These are phyloP conservation scores for Ajuga reptans DNA, from an alignment of 305 asterid species.

Conservation along the genomic window DNA sequence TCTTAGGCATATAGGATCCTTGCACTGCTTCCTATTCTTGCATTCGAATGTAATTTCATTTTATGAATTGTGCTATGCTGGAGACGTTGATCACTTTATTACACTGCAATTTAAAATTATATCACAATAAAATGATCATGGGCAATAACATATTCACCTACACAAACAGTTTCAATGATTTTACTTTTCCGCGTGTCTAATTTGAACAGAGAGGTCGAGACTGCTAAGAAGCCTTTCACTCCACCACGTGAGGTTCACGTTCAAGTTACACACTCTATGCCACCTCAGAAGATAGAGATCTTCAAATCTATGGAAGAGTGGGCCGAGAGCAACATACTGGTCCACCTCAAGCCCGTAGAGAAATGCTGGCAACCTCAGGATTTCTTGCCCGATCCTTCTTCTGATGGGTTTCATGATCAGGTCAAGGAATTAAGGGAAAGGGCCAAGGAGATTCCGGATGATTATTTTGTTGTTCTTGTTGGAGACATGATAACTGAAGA, in stretches of 20 bases:
- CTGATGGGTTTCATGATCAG: conserved; percentile 69
- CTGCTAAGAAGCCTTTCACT: conserved; percentile 48
- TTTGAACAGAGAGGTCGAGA: conserved; percentile 47
- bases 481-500: conserved; percentile 57
- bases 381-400: conserved; percentile 73
- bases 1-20: not conserved
- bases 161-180: not conserved
- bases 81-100: too few relatives aligned
- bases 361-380: conserved; percentile 88
- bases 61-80: not conserved
- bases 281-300: conserved; percentile 75
- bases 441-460: conserved; percentile 53
- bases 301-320: conserved; percentile 65
- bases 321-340: conserved; percentile 58
- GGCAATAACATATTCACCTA: not conserved
- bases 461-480: conserved; percentile 42
- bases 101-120: not conserved
- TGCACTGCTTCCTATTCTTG: not conserved
- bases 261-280: conserved; percentile 86
- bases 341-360: conserved; percentile 71
- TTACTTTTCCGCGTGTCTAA: not conserved
- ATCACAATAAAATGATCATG: not conserved
- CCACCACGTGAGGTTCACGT: conserved; percentile 77
- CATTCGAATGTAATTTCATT: not conserved
- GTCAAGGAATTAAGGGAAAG: conserved; percentile 61